These are phyloP conservation scores for Oryza officinalis DNA, from an alignment of 176 grass and related monocot genomes.

Conservation along the genomic window DNA sequence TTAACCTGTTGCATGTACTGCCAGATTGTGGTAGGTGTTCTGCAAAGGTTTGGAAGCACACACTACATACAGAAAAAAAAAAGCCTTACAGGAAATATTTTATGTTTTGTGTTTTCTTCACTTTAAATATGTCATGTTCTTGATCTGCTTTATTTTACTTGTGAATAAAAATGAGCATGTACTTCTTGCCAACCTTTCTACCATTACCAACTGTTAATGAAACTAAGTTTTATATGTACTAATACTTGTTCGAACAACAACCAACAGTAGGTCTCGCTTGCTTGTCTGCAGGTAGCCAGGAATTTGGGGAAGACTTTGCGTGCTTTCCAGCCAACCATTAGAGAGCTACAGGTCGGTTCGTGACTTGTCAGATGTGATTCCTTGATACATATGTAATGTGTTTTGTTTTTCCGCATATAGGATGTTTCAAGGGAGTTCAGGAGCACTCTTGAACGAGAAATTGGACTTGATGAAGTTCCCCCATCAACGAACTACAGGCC, in stretches of 20 bases:
- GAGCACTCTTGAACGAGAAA: slow-evolving; percentile 93
- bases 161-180: neutral
- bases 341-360: slow-evolving; percentile 80
- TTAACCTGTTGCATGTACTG: slow-evolving; percentile 2
- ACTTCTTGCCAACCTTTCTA: neutral
- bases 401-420: slow-evolving; percentile 32
- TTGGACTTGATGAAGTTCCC: slow-evolving; percentile 82
- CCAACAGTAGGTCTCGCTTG: neutral
- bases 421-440: slow-evolving; percentile 97
- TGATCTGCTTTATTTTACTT: neutral
- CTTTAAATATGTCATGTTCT: neutral
- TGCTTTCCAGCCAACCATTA: slow-evolving; percentile 93
- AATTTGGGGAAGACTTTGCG: slow-evolving; percentile 93
- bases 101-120: neutral
- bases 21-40: neutral
- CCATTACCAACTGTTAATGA: neutral
- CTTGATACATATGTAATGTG: neutral
- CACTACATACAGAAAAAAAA: neutral
- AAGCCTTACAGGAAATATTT: neutral
- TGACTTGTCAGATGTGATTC: slow-evolving; percentile 2
- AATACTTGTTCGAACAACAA: neutral
- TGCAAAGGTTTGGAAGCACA: neutral
- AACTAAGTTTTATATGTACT: neutral
- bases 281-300: slow-evolving; percentile 68
- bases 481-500: slow-evolving; percentile 60